phyloP scores from a whole-genome alignment of 495 filamentous ascomycete genomes.

The Talaromyces ruber region DNA sequence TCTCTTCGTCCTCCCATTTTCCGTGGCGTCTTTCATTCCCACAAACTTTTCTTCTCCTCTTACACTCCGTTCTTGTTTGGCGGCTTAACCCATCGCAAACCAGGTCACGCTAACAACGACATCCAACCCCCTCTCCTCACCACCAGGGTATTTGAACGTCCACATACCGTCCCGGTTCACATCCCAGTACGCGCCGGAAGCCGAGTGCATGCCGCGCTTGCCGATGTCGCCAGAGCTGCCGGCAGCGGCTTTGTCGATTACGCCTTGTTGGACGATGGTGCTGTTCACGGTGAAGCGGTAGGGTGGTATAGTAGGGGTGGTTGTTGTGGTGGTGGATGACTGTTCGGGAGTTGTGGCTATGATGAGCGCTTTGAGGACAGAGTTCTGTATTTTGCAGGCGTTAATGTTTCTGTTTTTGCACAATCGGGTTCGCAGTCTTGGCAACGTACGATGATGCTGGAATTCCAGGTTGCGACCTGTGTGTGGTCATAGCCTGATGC shows the following conservation, averaged over 20 bases:
- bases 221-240: constrained; percentile 48
- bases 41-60: not conserved
- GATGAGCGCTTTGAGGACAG: constrained; percentile 77
- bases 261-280: constrained; percentile 87
- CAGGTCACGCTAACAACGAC: constrained; percentile 88
- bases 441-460: constrained; percentile 72
- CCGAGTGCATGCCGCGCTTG: constrained; percentile 91
- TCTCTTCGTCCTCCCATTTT: not conserved
- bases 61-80: not conserved
- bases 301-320: constrained; percentile 27
- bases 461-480: constrained; percentile 78
- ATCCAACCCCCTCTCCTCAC: constrained; percentile 77
- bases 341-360: constrained; percentile 59
- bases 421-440: too few relatives aligned
- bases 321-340: constrained; percentile 8
- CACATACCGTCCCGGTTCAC: constrained; percentile 96
- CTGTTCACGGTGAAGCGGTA: constrained; percentile 95
- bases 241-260: constrained; percentile 34
- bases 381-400: constrained; percentile 47
- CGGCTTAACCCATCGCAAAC: constrained; percentile 48
- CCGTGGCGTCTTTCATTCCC: not conserved
- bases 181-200: constrained; percentile 93
- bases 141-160: constrained; percentile 89
- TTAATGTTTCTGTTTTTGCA: not conserved
- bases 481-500: constrained; percentile 74